phyloP scores from a whole-genome alignment of 441 rosid species.

The Breynia disticha region DNA sequence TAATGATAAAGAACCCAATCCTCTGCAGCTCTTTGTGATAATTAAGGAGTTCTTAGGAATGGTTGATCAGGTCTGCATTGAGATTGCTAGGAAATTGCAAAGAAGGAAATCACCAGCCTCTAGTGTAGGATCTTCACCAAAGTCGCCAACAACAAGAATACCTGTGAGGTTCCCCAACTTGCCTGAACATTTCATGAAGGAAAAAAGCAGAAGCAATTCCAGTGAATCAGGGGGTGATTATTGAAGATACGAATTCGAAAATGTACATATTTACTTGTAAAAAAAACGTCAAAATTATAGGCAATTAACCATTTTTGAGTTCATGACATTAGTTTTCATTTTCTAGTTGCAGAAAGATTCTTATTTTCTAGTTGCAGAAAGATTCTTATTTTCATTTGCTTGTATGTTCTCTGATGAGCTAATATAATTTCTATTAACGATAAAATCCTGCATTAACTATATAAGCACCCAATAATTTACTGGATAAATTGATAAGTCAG shows the following conservation, averaged over 20 bases:
- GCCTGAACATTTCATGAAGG: conserved; percentile 50
- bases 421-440: too few species aligned
- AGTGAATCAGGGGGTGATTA: conserved; percentile 54
- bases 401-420: too few species aligned
- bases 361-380: too few species aligned
- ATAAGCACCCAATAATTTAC: conserved; percentile 1
- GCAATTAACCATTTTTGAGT: too few species aligned
- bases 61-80: conserved; percentile 43
- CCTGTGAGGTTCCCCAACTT: conserved; percentile 59
- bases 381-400: too few species aligned
- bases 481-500: conserved; percentile 7
- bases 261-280: conserved; percentile 19
- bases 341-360: too few species aligned
- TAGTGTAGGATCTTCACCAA: conserved; percentile 25
- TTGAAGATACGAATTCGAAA: conserved; percentile 6
- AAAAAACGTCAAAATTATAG: neutral
- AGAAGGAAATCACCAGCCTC: conserved; percentile 23
- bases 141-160: conserved; percentile 26
- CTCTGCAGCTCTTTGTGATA: conserved; percentile 40
- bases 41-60: conserved; percentile 58
- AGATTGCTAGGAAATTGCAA: conserved; percentile 43
- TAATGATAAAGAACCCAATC: conserved; percentile 22
- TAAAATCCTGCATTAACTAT: too few species aligned
- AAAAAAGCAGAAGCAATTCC: conserved; percentile 30
- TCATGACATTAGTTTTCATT: too few species aligned